Base-by-base conservation (phyloP, 345 rosid genomes). In the Moringa oleifera region DNA sequence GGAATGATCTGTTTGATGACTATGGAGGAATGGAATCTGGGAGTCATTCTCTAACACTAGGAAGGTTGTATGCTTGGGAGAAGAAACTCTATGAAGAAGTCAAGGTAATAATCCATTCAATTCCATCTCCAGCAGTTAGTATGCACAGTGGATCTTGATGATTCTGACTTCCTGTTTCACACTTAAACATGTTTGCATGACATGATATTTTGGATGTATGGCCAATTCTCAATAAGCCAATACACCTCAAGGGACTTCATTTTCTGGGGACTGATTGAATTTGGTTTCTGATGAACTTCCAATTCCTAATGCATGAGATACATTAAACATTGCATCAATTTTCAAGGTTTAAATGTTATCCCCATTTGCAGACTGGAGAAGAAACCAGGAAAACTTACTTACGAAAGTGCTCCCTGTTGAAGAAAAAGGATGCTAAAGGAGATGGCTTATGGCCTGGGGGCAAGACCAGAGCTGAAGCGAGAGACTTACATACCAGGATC, bases 71-170 rank as follows among this genome's bases (percentile, higher is more conserved):
- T 63, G 78, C 73, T 59, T 80, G 80, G 85, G 85, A 80, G 59
- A 80, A 69, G 71, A 80, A 77, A 64, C 80, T 80, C 28, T 80
- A 57, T 20, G 60, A 65, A 57, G 82, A 80, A 49, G 85, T 80
- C 47, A 75, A 77, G 80, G 85, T 79, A 65, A 59, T 25, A 63
- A 18, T 51, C 49, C 41, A 25, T 59, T 2, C 8, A 28, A 41
- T 7, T 41, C 16, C 6, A 41, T 41, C 47, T 7, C 17, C 47
- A 41, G 17, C 47, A 41, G 12, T 41, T 41, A 15, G 17, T 41
- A 41, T 41, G 47, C 17, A 15, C 47, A 4, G 1, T 41, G 47
- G 12, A 7, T 41, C 16, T 4, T 28, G 33, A 28, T 28, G 33
- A 2, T 28, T 28, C 33, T 28, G 8, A 2, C 8, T 28, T 2